Evolutionary conservation across 2,329 filamentous ascomycete genomes (phyloP).

Genomic region (Myriosclerotinia duriaeana): DNA sequence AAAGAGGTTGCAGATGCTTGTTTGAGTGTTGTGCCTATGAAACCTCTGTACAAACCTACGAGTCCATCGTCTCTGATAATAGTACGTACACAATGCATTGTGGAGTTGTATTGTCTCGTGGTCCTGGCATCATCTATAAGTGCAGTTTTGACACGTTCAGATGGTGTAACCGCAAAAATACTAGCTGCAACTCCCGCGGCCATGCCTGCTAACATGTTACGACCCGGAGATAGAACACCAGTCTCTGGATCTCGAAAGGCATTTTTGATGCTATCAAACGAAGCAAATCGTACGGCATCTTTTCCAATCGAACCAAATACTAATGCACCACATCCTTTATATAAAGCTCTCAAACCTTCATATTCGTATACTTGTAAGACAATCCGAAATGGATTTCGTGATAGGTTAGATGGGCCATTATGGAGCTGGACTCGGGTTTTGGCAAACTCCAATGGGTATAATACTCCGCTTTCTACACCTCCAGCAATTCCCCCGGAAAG

Average conservation of each 20-base stretch:
- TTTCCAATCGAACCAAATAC: constrained; percentile 50
- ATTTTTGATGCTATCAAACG: constrained; percentile 64
- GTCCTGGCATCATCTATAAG: constrained; percentile 43
- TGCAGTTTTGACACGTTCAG: constrained; percentile 67
- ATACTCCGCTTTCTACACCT: constrained; percentile 26
- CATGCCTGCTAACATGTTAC: constrained; percentile 65
- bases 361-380: constrained; percentile 54
- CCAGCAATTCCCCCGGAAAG: constrained; percentile 36
- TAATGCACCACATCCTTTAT: constrained; percentile 34
- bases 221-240: constrained; percentile 54
- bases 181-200: constrained; percentile 60
- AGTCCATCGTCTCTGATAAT: constrained; percentile 46
- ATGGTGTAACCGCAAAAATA: constrained; percentile 65
- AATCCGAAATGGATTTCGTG: constrained; percentile 58
- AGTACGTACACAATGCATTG: constrained; percentile 40
- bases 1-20: constrained; percentile 50
- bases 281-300: constrained; percentile 64
- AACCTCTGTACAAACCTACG: constrained; percentile 47
- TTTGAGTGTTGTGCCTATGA: constrained; percentile 49
- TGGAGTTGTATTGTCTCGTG: constrained; percentile 37
- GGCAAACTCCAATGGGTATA: constrained; percentile 65
- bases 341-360: constrained; percentile 58
- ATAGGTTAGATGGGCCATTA: constrained; percentile 42
- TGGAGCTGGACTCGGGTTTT: constrained; percentile 63
- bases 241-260: constrained; percentile 58